phyloP scores from a whole-genome alignment of 768 basidiomycete species.

The Leccinum variicolor region DNA sequence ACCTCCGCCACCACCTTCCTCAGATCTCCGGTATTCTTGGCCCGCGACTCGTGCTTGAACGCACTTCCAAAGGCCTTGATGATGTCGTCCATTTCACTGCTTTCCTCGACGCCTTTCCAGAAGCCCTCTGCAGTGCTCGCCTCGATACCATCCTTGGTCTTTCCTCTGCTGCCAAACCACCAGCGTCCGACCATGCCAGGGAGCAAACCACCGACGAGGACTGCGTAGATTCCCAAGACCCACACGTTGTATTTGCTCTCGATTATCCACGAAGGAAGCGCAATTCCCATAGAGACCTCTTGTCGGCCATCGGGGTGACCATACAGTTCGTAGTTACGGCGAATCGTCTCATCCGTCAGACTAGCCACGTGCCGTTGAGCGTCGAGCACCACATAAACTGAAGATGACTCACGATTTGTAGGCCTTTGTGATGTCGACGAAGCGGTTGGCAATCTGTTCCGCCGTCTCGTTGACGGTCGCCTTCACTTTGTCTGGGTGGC shows the following conservation, averaged over 20 bases:
- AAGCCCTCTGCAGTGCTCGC: slow-evolving; percentile 78
- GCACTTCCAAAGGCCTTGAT: slow-evolving; percentile 67
- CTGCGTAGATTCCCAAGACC: slow-evolving; percentile 84
- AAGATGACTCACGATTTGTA: slow-evolving; percentile 71
- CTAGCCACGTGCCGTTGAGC: slow-evolving; percentile 34
- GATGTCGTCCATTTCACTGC: slow-evolving; percentile 68
- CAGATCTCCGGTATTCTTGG: slow-evolving; percentile 37
- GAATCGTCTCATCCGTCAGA: slow-evolving; percentile 88
- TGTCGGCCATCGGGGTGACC: slow-evolving; percentile 98
- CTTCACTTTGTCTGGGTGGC: slow-evolving; percentile 96
- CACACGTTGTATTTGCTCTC: slow-evolving; percentile 88
- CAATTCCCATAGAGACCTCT: slow-evolving; percentile 91
- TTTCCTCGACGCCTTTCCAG: slow-evolving; percentile 85
- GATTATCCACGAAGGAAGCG: slow-evolving; percentile 90
- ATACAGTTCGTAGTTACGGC: slow-evolving; percentile 84
- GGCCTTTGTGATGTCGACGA: slow-evolving; percentile 93
- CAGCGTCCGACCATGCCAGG: slow-evolving; percentile 89
- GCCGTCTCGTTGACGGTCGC: slow-evolving; percentile 77
- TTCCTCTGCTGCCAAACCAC: slow-evolving; percentile 93
- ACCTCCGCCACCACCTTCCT: slow-evolving; percentile 52
- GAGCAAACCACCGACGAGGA: slow-evolving; percentile 83
- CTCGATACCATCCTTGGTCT: slow-evolving; percentile 90
- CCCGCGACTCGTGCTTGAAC: slow-evolving; percentile 54
- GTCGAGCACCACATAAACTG: background rate
- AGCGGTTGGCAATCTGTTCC: slow-evolving; percentile 81